These are phyloP conservation scores for Auricularia heimuer DNA, from an alignment of 768 basidiomycete species.

Conservation along the genomic window DNA sequence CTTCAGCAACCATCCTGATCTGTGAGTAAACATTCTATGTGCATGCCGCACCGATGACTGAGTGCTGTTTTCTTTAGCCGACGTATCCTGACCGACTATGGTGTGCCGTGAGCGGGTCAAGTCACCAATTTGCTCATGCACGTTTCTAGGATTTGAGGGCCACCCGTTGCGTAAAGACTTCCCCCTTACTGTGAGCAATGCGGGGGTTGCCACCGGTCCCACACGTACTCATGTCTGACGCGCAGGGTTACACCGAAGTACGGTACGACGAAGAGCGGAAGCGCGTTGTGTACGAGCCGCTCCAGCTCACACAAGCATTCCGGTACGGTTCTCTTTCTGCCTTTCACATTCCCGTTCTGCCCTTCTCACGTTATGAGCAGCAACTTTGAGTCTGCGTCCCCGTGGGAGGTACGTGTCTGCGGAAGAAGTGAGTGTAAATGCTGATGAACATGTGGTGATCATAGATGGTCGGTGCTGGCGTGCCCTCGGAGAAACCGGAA, in stretches of 20 bases:
- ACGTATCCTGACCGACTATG: slow-evolving; percentile 96
- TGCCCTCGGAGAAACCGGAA: neutral
- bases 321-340: slow-evolving; percentile 40
- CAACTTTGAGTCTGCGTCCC: slow-evolving; percentile 86
- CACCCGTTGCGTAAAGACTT: slow-evolving; percentile 98
- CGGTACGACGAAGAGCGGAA: slow-evolving; percentile 97
- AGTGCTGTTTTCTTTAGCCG: slow-evolving; percentile 41
- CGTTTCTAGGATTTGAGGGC: slow-evolving; percentile 74
- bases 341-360: neutral
- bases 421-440: neutral
- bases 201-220: neutral
- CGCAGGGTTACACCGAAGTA: slow-evolving; percentile 94
- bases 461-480: neutral
- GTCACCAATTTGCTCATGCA: slow-evolving; percentile 5
- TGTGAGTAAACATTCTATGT: slow-evolving; percentile 43
- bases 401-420: slow-evolving; percentile 75
- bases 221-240: neutral
- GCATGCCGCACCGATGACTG: neutral
- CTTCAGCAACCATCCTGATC: slow-evolving; percentile 92
- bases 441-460: neutral
- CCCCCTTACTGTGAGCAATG: slow-evolving; percentile 72
- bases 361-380: slow-evolving; percentile 29
- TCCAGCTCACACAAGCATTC: slow-evolving; percentile 97
- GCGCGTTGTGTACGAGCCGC: slow-evolving; percentile 93
- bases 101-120: slow-evolving; percentile 28